A percentile compares a stretch with the other conserved stretches of the same genome.
Evolutionary conservation across 129 eudicot species (phyloP).

Genomic region (Tanacetum coccineum): DNA sequence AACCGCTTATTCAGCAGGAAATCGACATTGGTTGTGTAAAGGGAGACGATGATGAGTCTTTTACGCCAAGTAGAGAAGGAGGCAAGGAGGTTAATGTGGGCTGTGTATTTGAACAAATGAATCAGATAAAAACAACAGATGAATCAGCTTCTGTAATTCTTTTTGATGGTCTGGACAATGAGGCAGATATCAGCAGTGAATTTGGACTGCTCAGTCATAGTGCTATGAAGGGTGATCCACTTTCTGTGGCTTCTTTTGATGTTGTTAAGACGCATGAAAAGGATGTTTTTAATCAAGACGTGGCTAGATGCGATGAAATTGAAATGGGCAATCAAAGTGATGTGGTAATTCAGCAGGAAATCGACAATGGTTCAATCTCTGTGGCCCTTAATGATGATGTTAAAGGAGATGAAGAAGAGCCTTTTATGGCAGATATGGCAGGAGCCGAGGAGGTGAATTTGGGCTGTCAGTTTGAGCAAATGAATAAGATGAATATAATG

Average conservation of each 20-base stretch:
- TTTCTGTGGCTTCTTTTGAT: no score
- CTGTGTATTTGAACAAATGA: conserved; percentile 25
- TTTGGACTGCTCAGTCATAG: no score
- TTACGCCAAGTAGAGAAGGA: not conserved
- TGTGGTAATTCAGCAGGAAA: no score
- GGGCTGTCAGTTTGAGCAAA: no score
- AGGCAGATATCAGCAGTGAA: not conserved
- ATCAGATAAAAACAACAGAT: conserved; percentile 8
- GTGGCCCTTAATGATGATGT: not conserved
- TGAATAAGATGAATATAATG: not conserved
- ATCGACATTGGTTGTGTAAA: conserved; percentile 10
- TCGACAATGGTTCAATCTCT: no score
- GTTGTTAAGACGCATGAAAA: no score
- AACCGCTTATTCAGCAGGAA: conserved; percentile 18
- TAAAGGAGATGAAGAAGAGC: not conserved
- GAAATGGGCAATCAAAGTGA: no score
- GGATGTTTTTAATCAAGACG: no score
- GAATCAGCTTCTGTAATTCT: conserved; percentile 17
- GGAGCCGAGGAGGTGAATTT: not conserved
- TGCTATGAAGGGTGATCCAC: no score
- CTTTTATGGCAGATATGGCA: not conserved
- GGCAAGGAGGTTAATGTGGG: not conserved
- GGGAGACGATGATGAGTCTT: not conserved
- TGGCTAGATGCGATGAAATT: not conserved
- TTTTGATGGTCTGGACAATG: not conserved